Evolutionary conservation across 805 yeast genomes (phyloP).

Genomic region (Myxozyma geophila): DNA sequence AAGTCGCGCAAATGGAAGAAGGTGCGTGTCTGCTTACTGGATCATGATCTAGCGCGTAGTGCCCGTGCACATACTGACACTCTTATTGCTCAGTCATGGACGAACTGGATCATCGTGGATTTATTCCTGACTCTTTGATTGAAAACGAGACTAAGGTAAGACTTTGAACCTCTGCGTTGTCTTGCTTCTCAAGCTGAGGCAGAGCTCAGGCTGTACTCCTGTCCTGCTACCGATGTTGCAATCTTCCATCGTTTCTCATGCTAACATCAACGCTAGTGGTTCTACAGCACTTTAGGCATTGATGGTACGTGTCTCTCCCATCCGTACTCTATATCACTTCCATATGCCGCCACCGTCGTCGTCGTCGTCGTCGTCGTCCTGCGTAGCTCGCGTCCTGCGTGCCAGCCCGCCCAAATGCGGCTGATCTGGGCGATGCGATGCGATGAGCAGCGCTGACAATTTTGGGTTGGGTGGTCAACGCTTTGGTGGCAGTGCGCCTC

Average conservation of each 20-base stretch:
- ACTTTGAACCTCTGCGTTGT: background rate
- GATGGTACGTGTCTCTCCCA: constrained; percentile 55
- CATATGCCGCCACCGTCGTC: background rate
- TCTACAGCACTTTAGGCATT: constrained; percentile 83
- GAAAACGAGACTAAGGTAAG: constrained; percentile 72
- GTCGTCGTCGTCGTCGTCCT: no score
- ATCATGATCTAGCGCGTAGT: background rate
- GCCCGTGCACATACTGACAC: background rate
- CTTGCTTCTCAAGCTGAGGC: background rate
- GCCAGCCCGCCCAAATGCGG: constrained; percentile 1
- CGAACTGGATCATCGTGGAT: constrained; percentile 77
- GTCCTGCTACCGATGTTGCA: background rate
- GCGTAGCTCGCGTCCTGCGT: background rate
- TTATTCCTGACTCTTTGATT: constrained; percentile 84
- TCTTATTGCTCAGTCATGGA: constrained; percentile 64
- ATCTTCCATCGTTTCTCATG: background rate
- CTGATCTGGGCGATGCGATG: background rate
- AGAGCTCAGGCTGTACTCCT: background rate
- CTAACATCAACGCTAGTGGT: constrained; percentile 56
- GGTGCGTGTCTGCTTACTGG: constrained; percentile 34
- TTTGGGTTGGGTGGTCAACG: background rate
- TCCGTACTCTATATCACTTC: no score
- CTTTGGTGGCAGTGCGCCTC: constrained; percentile 1
- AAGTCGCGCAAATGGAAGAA: constrained; percentile 73
- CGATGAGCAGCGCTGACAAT: background rate